Conservation (phyloP, 2,329 filamentous ascomycete genomes). For the Neodidymelliopsis sp. region DNA sequence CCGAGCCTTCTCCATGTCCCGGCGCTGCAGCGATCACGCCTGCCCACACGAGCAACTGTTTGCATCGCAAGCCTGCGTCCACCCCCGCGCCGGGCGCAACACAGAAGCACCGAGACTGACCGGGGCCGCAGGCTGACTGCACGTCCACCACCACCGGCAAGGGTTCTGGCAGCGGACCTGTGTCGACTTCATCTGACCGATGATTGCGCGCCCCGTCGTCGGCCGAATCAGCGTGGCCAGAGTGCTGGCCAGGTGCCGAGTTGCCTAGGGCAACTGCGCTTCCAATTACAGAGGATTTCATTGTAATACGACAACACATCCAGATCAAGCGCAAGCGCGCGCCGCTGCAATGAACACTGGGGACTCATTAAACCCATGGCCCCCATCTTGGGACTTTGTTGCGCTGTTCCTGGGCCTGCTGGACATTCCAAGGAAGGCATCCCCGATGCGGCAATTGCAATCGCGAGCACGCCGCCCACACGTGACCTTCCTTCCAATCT, state of each 20-base stretch:
- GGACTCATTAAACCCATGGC: conserved; percentile 20
- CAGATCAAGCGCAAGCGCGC: conserved; percentile 16
- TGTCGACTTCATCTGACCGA: conserved; percentile 1
- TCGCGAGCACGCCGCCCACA: conserved; percentile 1
- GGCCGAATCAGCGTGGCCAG: conserved; percentile 17
- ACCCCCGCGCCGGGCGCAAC: conserved; percentile 17
- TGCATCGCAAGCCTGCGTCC: conserved; percentile 21
- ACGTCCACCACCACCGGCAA: neutral
- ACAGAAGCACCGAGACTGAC: conserved; percentile 20
- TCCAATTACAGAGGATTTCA: conserved; percentile 21
- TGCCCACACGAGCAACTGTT: conserved; percentile 19
- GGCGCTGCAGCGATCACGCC: conserved; percentile 17
- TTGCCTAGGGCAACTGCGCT: conserved; percentile 22
- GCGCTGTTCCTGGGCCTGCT: conserved; percentile 10
- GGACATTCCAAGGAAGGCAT: conserved; percentile 18
- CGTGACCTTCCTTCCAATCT: conserved; percentile 1
- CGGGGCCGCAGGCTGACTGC: conserved; percentile 14
- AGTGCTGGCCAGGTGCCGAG: conserved; percentile 19
- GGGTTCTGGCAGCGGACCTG: neutral
- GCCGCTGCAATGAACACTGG: conserved; percentile 20
- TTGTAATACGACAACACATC: conserved; percentile 18
- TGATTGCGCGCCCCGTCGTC: conserved; percentile 16
- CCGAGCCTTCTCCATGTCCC: conserved; percentile 20
- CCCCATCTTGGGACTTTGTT: conserved; percentile 7
- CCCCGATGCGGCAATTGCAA: conserved; percentile 15